Conservation (phyloP, 73 alveolate genomes). For the Tetrahymena malaccensis region DNA sequence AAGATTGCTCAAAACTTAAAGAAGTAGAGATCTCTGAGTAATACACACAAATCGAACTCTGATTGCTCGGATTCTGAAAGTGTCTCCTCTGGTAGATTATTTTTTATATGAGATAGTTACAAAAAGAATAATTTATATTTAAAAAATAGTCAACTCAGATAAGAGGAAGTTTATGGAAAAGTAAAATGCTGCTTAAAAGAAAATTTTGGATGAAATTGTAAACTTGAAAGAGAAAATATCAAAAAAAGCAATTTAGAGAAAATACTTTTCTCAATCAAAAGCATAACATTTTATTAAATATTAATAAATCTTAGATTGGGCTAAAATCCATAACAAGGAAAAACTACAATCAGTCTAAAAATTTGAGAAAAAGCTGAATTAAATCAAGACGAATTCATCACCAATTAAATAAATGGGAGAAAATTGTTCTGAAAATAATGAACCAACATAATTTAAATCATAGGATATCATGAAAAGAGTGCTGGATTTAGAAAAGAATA, state of each 20-base stretch:
- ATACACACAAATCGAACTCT: neutral
- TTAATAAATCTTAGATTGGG: neutral
- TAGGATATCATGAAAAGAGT: neutral
- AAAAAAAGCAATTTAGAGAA: neutral
- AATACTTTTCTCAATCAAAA: neutral
- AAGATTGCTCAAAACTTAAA: neutral
- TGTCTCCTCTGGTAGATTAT: neutral
- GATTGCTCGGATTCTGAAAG: neutral
- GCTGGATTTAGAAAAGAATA: neutral
- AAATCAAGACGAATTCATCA: neutral
- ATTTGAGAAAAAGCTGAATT: neutral
- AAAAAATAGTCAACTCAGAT: neutral
- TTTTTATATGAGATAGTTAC: neutral
- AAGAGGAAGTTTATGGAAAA: neutral
- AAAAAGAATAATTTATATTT: neutral
- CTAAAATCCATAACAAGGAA: neutral
- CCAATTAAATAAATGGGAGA: neutral
- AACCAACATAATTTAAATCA: neutral
- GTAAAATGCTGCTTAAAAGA: neutral
- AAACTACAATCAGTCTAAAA: neutral
- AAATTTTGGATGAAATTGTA: neutral
- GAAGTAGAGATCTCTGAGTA: neutral
- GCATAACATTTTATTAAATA: neutral
- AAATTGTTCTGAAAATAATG: neutral
- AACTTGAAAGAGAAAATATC: neutral